These are phyloP conservation scores for Beauveria rudraprayagi DNA, from an alignment of 2,329 filamentous ascomycete species.

Conservation along the genomic window DNA sequence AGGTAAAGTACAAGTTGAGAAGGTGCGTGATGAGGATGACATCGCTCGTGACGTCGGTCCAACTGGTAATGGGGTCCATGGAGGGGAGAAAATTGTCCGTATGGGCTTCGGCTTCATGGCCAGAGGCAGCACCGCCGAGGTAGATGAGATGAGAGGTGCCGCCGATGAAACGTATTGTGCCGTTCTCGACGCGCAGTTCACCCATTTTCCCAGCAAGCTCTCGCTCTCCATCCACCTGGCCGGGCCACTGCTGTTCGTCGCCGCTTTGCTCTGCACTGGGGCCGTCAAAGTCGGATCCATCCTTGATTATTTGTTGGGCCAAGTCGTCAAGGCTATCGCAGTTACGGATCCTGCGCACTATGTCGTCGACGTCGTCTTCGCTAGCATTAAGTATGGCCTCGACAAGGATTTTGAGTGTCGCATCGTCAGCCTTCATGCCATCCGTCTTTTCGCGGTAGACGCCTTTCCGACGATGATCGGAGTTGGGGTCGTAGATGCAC, in stretches of 20 bases:
- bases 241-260: slow-evolving; percentile 33
- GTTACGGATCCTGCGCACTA: slow-evolving; percentile 81
- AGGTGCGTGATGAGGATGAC: slow-evolving; percentile 73
- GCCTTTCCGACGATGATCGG: slow-evolving; percentile 90
- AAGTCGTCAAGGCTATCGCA: slow-evolving; percentile 61
- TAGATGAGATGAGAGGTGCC: slow-evolving; percentile 92
- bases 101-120: slow-evolving; percentile 32
- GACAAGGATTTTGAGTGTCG: slow-evolving; percentile 84
- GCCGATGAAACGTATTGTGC: slow-evolving; percentile 82
- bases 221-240: slow-evolving; percentile 53
- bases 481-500: slow-evolving; percentile 93
- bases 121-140: slow-evolving; percentile 44
- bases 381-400: slow-evolving; percentile 87
- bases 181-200: slow-evolving; percentile 78
- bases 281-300: background rate
- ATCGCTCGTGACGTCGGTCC: slow-evolving; percentile 81
- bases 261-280: slow-evolving; percentile 27
- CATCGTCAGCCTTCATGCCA: slow-evolving; percentile 75
- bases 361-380: slow-evolving; percentile 72
- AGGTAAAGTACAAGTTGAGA: slow-evolving; percentile 95
- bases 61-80: slow-evolving; percentile 69
- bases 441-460: slow-evolving; percentile 94
- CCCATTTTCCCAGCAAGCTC: slow-evolving; percentile 91
- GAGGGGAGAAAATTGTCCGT: slow-evolving; percentile 39
- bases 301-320: slow-evolving; percentile 43